Evolutionary conservation across 345 rosid genomes (phyloP).

Genomic region (Camelina laxa): DNA sequence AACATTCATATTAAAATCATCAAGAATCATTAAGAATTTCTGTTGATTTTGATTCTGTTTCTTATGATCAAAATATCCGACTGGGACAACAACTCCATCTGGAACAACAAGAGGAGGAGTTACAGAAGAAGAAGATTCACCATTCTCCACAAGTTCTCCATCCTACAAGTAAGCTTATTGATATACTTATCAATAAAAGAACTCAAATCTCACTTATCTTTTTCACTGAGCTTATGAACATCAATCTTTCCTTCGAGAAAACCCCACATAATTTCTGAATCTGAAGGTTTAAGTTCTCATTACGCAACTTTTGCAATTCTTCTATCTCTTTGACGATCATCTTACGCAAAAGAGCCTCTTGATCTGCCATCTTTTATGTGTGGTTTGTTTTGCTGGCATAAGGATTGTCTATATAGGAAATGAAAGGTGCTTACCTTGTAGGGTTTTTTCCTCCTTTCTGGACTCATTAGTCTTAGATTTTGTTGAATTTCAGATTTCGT

Average conservation of each 20-base stretch:
- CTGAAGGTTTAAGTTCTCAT: not conserved
- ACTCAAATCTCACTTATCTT: not conserved
- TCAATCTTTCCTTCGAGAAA: not conserved
- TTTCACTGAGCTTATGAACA: not conserved
- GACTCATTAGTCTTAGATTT: not conserved
- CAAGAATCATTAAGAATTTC: too few species aligned
- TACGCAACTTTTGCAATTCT: not conserved
- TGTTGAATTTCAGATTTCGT: not conserved
- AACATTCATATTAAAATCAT: too few species aligned
- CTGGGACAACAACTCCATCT: too few species aligned
- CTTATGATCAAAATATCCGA: too few species aligned
- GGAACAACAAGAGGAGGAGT: not conserved
- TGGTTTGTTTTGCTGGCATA: not conserved
- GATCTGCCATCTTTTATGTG: not conserved
- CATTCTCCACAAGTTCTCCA: not conserved
- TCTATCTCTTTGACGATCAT: not conserved
- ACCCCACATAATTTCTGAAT: not conserved
- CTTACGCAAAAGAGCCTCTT: not conserved
- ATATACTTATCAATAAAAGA: too few species aligned
- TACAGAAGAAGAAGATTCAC: not conserved
- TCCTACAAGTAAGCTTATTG: not conserved
- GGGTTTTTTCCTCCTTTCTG: not conserved
- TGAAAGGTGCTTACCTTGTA: not conserved
- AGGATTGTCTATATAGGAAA: conserved; percentile 4
- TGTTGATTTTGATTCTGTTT: too few species aligned